Percentiles rank a stretch among this genome's conserved stretches.
Conservation (phyloP, 2,329 filamentous ascomycete genomes). For the Pleomassaria siparia region DNA sequence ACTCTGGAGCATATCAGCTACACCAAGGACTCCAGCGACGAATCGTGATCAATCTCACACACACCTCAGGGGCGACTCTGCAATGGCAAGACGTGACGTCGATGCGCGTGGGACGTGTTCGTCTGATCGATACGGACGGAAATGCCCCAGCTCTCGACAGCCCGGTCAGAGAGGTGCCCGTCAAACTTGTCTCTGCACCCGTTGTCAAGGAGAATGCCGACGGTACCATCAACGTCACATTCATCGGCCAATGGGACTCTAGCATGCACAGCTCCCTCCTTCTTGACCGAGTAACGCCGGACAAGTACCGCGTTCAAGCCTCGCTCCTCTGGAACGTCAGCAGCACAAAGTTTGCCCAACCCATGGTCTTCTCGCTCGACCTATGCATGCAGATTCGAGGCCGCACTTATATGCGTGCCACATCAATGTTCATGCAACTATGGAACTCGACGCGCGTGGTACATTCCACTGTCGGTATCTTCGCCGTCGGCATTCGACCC, state of each 20-base stretch:
- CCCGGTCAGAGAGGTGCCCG: slow-evolving; percentile 69
- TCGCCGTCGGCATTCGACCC: slow-evolving; percentile 82
- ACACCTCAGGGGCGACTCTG: slow-evolving; percentile 83
- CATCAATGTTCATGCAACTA: slow-evolving; percentile 79
- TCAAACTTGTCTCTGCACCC: slow-evolving; percentile 78
- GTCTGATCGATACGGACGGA: slow-evolving; percentile 80
- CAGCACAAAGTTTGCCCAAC: slow-evolving; percentile 80
- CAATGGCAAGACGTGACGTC: slow-evolving; percentile 83
- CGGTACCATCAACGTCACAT: slow-evolving; percentile 81
- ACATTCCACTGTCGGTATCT: slow-evolving; percentile 82
- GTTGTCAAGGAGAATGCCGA: slow-evolving; percentile 83
- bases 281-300: slow-evolving; percentile 89
- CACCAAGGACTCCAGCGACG: slow-evolving; percentile 92
- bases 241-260: slow-evolving; percentile 96
- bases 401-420: slow-evolving; percentile 79
- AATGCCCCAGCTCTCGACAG: slow-evolving; percentile 79
- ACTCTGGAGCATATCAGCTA: slow-evolving; percentile 89
- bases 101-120: slow-evolving; percentile 77
- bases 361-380: slow-evolving; percentile 83
- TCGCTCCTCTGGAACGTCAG: slow-evolving; percentile 82
- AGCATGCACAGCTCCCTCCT: slow-evolving; percentile 89
- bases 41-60: slow-evolving; percentile 83
- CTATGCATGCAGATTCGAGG: slow-evolving; percentile 81
- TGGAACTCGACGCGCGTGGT: slow-evolving; percentile 86
- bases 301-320: slow-evolving; percentile 89